phyloP scores from a whole-genome alignment of 345 rosid species.

The Iberis pinnata region DNA sequence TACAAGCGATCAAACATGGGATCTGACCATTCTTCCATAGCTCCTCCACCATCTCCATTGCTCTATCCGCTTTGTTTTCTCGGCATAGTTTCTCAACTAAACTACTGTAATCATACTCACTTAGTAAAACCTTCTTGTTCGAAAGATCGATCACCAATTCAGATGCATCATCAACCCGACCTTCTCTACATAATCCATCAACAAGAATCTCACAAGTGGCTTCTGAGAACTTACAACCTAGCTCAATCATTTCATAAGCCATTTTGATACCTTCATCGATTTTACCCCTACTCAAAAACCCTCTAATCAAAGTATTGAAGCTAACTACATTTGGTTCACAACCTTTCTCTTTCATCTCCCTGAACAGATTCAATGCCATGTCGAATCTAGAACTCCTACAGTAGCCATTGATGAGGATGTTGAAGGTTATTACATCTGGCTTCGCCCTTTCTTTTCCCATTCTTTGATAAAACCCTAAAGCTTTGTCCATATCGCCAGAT shows the following conservation, averaged over 20 bases:
- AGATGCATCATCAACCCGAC: constrained; percentile 40
- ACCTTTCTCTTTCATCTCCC: constrained; percentile 66
- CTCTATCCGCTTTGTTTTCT: constrained; percentile 39
- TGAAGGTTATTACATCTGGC: constrained; percentile 69
- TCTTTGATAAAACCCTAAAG: constrained; percentile 43
- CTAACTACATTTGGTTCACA: constrained; percentile 73
- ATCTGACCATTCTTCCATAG: constrained; percentile 53
- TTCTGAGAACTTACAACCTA: constrained; percentile 48
- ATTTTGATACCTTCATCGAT: constrained; percentile 56
- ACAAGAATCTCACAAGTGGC: constrained; percentile 82
- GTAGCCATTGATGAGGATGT: constrained; percentile 63
- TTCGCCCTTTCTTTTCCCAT: constrained; percentile 59
- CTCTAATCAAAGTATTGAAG: constrained; percentile 73
- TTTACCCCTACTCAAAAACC: constrained; percentile 54
- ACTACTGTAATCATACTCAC: constrained; percentile 45
- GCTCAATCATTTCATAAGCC: constrained; percentile 78
- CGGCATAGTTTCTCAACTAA: constrained; percentile 56
- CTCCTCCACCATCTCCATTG: constrained; percentile 47
- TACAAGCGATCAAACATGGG: constrained; percentile 66
- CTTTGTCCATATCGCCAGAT: constrained; percentile 42
- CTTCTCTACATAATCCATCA: constrained; percentile 60
- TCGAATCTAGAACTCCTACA: constrained; percentile 46
- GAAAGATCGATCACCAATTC: constrained; percentile 57
- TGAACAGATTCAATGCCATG: constrained; percentile 57
- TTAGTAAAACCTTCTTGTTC: constrained; percentile 49